A percentile compares a stretch with the other conserved stretches of the same genome.
Conservation (phyloP, 78 protist species). For the Dictyostelium purpureum region DNA sequence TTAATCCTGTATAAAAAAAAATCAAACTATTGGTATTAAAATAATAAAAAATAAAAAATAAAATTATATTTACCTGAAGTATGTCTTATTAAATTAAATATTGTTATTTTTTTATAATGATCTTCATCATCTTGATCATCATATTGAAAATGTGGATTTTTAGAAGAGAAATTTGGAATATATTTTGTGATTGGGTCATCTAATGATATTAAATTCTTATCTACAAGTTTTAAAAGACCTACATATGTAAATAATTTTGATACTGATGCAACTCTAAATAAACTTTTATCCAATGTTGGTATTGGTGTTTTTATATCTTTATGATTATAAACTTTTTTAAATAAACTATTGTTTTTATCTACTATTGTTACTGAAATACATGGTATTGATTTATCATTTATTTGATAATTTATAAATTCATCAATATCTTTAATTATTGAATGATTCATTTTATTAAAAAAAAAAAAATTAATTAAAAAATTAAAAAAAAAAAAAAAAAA, state of each 20-base stretch:
- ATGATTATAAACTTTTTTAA: slow-evolving; percentile 27
- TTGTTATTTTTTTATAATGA: slow-evolving; percentile 4
- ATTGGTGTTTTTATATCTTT: slow-evolving; percentile 27
- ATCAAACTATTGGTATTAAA: background rate
- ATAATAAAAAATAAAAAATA: background rate
- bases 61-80: slow-evolving; percentile 23
- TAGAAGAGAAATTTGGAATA: slow-evolving; percentile 40
- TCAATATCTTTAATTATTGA: slow-evolving; percentile 8
- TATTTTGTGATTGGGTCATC: slow-evolving; percentile 54
- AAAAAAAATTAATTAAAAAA: background rate
- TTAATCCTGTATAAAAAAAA: slow-evolving; percentile 9
- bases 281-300: background rate
- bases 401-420: slow-evolving; percentile 19
- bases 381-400: slow-evolving; percentile 26
- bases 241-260: slow-evolving; percentile 54
- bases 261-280: slow-evolving; percentile 63
- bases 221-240: slow-evolving; percentile 32
- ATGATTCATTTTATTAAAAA: background rate
- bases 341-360: background rate
- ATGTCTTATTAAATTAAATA: slow-evolving; percentile 63
- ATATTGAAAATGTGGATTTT: slow-evolving; percentile 5
- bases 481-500: background rate
- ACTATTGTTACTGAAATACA: slow-evolving; percentile 9
- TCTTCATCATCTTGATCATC: background rate
- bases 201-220: slow-evolving; percentile 1